Evolutionary conservation across 306 rosid species (phyloP), one percentile per base, ranked within the genome.

Genomic region (Ceratonia siliqua): DNA sequence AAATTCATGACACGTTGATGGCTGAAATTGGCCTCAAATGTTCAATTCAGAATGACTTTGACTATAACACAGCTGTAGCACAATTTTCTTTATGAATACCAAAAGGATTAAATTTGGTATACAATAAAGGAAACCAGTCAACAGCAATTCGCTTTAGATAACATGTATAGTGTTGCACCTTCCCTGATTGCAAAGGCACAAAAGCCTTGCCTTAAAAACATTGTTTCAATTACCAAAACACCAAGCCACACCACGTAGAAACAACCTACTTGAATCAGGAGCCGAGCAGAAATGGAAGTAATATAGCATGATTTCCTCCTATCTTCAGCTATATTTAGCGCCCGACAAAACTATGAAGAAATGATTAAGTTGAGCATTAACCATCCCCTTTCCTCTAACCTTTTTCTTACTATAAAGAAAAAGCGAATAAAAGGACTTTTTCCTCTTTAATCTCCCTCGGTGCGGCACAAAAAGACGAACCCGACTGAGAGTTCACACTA

Each of bases 401-500:
- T 57, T 39, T 78, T 64, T 28, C 59, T 49, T 79, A 75, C 67
- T 61, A 62, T n/a, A 81, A 78, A 87, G 63, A 70, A 53, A 65
- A 73, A 71, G 68, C 36, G 73, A 74, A 72, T 46, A 58, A 75
- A 36, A 33, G 22, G 35, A 73, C 73, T 74, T 86, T 81, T 75
- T 63, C 76, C 72, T 72, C 84, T 54, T 75, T 82, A 83, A 75
- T 81, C 73, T 72, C 80, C 78, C 75, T 75, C 58, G 82, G 78
- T 82, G 87, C 72, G 70, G 83, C 62, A 76, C 56, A 86, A 86
- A 86, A 87, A 73, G 74, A 72, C 73, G 67, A 65, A 32, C 74
- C 74, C 87, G 77, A 62, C 89, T 58, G 36, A 45, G 85, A 76
- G 74, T 78, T 74, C 83, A 80, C 53, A 74, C 70, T 66, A 64